Evolutionary conservation across 805 yeast genomes (phyloP), one percentile per base, ranked within the genome.

Genomic region (Candida montana): DNA sequence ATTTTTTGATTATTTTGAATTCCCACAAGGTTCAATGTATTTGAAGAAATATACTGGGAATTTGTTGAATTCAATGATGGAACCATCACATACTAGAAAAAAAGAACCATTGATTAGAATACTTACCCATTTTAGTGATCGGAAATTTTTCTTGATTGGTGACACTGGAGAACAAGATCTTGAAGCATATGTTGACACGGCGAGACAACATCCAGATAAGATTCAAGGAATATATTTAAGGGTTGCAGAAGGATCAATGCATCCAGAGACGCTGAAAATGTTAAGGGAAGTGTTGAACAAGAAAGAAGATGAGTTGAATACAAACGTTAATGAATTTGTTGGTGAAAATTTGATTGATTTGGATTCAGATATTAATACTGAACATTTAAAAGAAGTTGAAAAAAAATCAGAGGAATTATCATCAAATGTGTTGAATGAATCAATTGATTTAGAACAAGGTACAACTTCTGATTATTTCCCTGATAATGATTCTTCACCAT

Each of bases 81-180:
- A 90, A 54, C 95, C 97, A 0, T 81, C 93, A 3, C 80, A 83
- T 4, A 87, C 87, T 37, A 74, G 95, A 34, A 93, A 93, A 61
- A 73, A 77, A 45, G 72, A 73, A 11, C 73, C 87, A 1, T 68
- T 95, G 39, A 65, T 70, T 31, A 73, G 75, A 42, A 73, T 93
- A 7, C 48, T 88, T 19, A 59, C 64, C 3, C 95, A 90, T 55
- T 91, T 87, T 57, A 88, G 95, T 0, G 46, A 75, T 1, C 79
- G 90, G 49, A 80, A 75, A 53, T 91, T 93, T 58, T 72, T 93
- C 19, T 66, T 95, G 38, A 74, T 93, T 13, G 99, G 99, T 26
- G 99, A 93, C 59, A 83, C 96, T 2, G 98, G 98, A 2, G 99
- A 93, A 57, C 83, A 82, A 49, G 99, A 93, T 64, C 66, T 91